phyloP scores from a whole-genome alignment of 2,329 filamentous ascomycete genomes.

The Diaporthe capsici region DNA sequence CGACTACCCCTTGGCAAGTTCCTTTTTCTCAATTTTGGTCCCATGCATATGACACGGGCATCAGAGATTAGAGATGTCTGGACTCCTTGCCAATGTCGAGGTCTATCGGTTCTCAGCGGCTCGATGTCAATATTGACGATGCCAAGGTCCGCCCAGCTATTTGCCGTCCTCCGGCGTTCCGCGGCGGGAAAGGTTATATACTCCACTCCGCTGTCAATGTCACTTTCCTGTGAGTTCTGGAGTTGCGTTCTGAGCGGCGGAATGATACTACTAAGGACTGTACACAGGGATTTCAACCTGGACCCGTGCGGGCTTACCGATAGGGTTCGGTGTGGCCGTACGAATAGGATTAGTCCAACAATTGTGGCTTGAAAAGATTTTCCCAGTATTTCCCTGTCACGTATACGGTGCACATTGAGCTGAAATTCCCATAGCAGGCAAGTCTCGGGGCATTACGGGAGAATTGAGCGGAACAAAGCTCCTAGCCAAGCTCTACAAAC shows the following conservation, averaged over 20 bases:
- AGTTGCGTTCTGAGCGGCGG: neutral
- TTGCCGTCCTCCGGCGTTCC: neutral
- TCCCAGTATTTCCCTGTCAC: neutral
- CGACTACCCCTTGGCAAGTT: neutral
- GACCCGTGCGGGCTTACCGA: neutral
- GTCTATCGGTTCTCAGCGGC: neutral
- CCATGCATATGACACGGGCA: neutral
- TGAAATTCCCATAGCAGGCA: neutral
- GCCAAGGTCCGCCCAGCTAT: conserved; percentile 13
- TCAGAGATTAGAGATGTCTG: neutral
- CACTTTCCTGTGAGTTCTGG: neutral
- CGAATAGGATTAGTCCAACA: neutral
- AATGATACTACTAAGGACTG: neutral
- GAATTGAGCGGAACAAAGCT: neutral
- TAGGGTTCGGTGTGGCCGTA: neutral
- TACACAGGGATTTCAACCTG: too few relatives aligned
- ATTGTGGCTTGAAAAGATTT: neutral
- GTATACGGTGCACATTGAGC: neutral
- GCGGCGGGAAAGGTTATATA: neutral
- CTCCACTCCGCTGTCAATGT: neutral
- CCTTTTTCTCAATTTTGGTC: neutral
- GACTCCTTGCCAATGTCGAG: neutral
- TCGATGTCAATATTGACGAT: neutral
- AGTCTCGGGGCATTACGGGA: neutral
- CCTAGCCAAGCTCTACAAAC: neutral